Conservation (phyloP, 2,329 filamentous ascomycete species). For the Neodidymelliopsis sp. region DNA sequence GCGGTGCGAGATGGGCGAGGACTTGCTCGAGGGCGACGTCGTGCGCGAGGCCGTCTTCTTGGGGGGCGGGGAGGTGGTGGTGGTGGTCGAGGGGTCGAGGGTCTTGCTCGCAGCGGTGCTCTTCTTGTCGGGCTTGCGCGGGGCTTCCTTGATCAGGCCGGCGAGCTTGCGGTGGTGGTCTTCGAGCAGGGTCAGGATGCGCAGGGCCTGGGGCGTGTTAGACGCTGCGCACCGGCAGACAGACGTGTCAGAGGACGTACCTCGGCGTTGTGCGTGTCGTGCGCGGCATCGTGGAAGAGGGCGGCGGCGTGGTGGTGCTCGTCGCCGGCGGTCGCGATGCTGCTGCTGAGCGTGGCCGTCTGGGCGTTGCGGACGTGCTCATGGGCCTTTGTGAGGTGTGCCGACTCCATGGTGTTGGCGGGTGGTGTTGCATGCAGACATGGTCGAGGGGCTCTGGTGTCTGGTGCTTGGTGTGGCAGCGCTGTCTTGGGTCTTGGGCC, state of each 20-base stretch:
- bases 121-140: slow-evolving; percentile 40
- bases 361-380: slow-evolving; percentile 87
- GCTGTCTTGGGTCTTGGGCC: too few species aligned
- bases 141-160: slow-evolving; percentile 76
- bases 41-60: slow-evolving; percentile 32
- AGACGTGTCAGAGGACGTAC: slow-evolving; percentile 46
- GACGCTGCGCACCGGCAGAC: neutral
- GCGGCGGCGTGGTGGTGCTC: slow-evolving; percentile 88
- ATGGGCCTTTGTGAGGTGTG: slow-evolving; percentile 78
- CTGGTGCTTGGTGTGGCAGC: too few species aligned
- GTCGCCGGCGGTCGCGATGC: slow-evolving; percentile 82
- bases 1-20: slow-evolving; percentile 50
- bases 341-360: slow-evolving; percentile 70
- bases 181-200: slow-evolving; percentile 85
- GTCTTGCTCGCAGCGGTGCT: slow-evolving; percentile 9
- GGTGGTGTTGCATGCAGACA: too few species aligned
- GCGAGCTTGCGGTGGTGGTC: slow-evolving; percentile 86
- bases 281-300: slow-evolving; percentile 86
- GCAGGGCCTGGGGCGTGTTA: slow-evolving; percentile 68
- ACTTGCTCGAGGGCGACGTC: slow-evolving; percentile 47
- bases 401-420: slow-evolving; percentile 72
- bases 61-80: slow-evolving; percentile 20
- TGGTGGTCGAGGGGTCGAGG: slow-evolving; percentile 1
- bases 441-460: too few species aligned
- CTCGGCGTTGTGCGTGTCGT: slow-evolving; percentile 69